Conservation (phyloP, 2,329 filamentous ascomycete genomes). For the Cladosporium phlei region DNA sequence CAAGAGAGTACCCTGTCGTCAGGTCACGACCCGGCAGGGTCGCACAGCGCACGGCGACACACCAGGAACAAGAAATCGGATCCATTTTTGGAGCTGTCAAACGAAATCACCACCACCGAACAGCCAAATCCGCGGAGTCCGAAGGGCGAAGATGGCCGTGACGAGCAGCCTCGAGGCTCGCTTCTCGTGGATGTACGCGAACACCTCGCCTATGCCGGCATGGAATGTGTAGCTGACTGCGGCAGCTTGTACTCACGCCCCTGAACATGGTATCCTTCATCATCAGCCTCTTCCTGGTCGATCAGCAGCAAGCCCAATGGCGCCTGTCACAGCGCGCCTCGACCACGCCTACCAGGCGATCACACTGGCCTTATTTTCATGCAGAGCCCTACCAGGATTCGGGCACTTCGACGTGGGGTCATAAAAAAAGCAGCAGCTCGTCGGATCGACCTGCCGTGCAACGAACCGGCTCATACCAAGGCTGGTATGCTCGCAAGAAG, state of each 20-base stretch:
- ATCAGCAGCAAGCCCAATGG: slow-evolving; percentile 52
- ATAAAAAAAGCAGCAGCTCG: slow-evolving; percentile 19
- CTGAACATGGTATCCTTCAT: slow-evolving; percentile 61
- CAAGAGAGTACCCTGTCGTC: background rate
- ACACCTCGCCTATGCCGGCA: slow-evolving; percentile 7
- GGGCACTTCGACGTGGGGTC: slow-evolving; percentile 25
- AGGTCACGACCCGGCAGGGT: slow-evolving; percentile 1
- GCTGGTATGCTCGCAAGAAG: slow-evolving; percentile 40
- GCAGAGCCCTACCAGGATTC: slow-evolving; percentile 44
- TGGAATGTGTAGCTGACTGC: slow-evolving; percentile 13
- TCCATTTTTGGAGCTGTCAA: slow-evolving; percentile 27
- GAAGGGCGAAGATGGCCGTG: slow-evolving; percentile 13
- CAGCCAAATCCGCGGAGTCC: slow-evolving; percentile 20
- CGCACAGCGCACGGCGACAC: slow-evolving; percentile 11
- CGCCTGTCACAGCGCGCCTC: slow-evolving; percentile 36
- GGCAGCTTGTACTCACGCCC: slow-evolving; percentile 53
- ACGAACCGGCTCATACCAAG: slow-evolving; percentile 6
- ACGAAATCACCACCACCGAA: slow-evolving; percentile 22
- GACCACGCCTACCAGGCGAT: slow-evolving; percentile 35
- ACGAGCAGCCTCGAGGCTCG: slow-evolving; percentile 8
- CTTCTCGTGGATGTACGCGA: slow-evolving; percentile 18
- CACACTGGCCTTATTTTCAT: slow-evolving; percentile 31
- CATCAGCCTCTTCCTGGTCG: slow-evolving; percentile 59
- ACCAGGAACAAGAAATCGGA: slow-evolving; percentile 25
- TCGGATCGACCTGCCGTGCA: background rate